Percentiles rank a stretch among this genome's conserved stretches.
Evolutionary conservation across 495 filamentous ascomycete species (phyloP).

Genomic region (Neurospora terricola): DNA sequence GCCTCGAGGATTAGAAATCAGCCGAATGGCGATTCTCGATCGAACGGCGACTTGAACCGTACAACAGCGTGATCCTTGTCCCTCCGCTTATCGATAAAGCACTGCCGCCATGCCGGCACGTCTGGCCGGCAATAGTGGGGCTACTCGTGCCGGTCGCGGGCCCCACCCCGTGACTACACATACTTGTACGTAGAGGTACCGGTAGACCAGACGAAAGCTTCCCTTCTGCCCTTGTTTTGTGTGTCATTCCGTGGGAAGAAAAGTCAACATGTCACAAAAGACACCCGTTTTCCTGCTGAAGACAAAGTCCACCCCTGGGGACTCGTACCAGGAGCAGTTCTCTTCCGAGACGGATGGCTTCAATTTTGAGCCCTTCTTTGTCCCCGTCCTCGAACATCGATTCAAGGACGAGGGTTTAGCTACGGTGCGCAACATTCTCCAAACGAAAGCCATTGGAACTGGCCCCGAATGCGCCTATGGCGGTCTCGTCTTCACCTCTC

Average conservation of each 20-base stretch:
- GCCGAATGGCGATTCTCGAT: neutral
- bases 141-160: neutral
- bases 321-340: conserved; percentile 75
- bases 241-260: neutral
- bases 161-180: neutral
- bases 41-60: neutral
- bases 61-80: neutral
- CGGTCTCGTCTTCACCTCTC: conserved; percentile 86
- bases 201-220: neutral
- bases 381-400: conserved; percentile 76
- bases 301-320: conserved; percentile 66
- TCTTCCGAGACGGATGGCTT: conserved; percentile 27
- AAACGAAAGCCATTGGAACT: conserved; percentile 22
- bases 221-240: neutral
- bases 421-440: conserved; percentile 25
- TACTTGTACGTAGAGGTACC: neutral
- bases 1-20: neutral
- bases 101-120: neutral
- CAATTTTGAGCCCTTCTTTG: conserved; percentile 55
- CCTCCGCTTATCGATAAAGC: neutral
- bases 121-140: neutral
- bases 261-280: conserved; percentile 9
- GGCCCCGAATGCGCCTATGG: conserved; percentile 47
- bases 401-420: conserved; percentile 35
- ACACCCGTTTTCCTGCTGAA: conserved; percentile 74